Evolutionary conservation across 2,329 filamentous ascomycete species (phyloP), one percentile per base, ranked within the genome.

Genomic region (Pestalotiopsis sp.): DNA sequence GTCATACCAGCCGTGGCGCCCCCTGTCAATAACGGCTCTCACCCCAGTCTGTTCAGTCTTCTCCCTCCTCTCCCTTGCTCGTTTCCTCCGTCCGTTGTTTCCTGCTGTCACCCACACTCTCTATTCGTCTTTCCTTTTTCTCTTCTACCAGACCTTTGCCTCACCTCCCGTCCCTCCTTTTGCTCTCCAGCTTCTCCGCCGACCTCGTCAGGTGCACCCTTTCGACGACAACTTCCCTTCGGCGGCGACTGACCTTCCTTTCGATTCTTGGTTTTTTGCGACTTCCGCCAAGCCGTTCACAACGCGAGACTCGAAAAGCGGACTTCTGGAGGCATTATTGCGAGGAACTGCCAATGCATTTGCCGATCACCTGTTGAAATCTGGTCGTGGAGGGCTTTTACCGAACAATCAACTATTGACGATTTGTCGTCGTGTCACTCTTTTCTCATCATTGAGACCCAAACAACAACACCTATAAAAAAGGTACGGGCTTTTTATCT

Each of bases 401-500:
- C 52, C 66, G 62, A 67, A 64, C 65, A 71, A 71, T 69, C 35
- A 71, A 60, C 66, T 70, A 68, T 72, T 73, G 75, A 77, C 75
- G 75, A 76, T 77, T 72, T 68, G 71, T 78, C 76, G 76, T 78
- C 76, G 71, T 73, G 74, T 71, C 76, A 72, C 76, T 78, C 76
- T 74, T 78, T 78, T 78, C 17, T 30, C 22, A 62, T 52, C 56
- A 58, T 30, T 65, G 62, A 56, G 48, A 65, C 52, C 52, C n/a
- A 30, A 22, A 55, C 30, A 22, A 55, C 30, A 24, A 56, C 52
- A 22, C 39, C 24, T 26, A 44, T 52, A 63, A 61, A 63, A 61
- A 63, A 63, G 40, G 60, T 63, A 63, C 38, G 60, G 20, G 40
- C 11, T 10, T 11, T 63, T 63, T 30, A 39, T 30, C n/a, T 22